Evolutionary conservation across 148 eudicot genomes (phyloP).

Genomic region (Rhododendron ferrugineum): DNA sequence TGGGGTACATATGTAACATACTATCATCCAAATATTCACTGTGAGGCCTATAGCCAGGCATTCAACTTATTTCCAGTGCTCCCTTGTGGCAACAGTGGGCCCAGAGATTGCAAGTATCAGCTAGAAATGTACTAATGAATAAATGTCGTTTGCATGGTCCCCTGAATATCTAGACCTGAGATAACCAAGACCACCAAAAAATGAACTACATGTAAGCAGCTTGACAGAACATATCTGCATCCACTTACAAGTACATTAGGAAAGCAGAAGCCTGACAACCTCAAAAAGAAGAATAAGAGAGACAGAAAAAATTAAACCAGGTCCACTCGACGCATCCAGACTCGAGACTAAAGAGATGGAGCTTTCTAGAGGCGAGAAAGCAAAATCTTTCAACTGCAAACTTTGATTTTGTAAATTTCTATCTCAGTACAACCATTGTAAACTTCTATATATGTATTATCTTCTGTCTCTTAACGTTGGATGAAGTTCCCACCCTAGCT

Average conservation of each 20-base stretch:
- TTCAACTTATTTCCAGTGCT: neutral
- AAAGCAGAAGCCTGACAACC: neutral
- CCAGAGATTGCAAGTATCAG: neutral
- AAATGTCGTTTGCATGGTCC: neutral
- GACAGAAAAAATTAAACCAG: neutral
- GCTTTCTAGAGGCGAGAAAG: slow-evolving; percentile 5
- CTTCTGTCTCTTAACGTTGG: neutral
- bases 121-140: neutral
- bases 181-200: slow-evolving; percentile 4
- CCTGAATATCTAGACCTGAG: slow-evolving; percentile 1
- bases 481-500: neutral
- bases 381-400: neutral
- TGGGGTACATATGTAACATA: neutral
- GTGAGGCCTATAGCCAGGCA: neutral
- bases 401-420: neutral
- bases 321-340: neutral
- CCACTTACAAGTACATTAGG: neutral
- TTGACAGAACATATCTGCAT: neutral
- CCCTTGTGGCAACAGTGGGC: neutral
- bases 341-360: neutral
- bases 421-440: neutral
- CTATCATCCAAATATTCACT: neutral
- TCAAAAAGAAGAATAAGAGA: neutral
- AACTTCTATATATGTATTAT: neutral
- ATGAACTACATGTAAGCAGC: neutral